These are phyloP conservation scores for Plasmodium inui DNA, from an alignment of 169 alveolate species.

Conservation along the genomic window DNA sequence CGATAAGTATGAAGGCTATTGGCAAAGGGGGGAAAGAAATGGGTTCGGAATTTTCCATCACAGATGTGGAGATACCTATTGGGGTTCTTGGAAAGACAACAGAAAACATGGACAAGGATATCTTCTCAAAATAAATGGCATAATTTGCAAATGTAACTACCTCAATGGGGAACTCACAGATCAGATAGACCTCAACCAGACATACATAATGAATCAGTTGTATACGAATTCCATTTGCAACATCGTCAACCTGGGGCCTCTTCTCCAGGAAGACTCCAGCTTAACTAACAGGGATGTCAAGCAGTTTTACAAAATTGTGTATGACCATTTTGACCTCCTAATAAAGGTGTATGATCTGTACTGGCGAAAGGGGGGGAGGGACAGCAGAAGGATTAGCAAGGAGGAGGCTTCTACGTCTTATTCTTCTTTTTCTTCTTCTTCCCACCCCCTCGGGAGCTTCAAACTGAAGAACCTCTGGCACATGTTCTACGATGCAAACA, in stretches of 20 bases:
- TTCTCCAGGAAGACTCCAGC: conserved; percentile 4
- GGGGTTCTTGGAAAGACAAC: conserved; percentile 55
- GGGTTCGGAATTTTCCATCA: conserved; percentile 55
- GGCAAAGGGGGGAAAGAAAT: conserved; percentile 42
- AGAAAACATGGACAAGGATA: conserved; percentile 45
- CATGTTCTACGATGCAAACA: conserved; percentile 29
- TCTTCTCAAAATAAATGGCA: conserved; percentile 13
- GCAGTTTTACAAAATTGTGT: conserved; percentile 29
- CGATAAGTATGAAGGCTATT: conserved; percentile 41
- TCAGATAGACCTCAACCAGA: background rate
- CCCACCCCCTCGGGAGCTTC: background rate
- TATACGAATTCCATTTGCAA: conserved; percentile 40
- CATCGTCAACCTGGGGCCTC: conserved; percentile 10
- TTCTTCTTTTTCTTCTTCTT: no score
- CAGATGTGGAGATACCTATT: conserved; percentile 42
- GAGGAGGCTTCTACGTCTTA: background rate
- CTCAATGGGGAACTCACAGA: conserved; percentile 12
- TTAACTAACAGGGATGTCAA: conserved; percentile 15
- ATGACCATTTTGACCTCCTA: conserved; percentile 20
- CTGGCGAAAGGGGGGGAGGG: background rate
- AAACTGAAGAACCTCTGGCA: conserved; percentile 26
- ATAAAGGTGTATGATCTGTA: conserved; percentile 5
- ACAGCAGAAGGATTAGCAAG: background rate
- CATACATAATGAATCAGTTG: conserved; percentile 7
- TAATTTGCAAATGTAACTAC: background rate